phyloP scores from a whole-genome alignment of 495 filamentous ascomycete genomes.

The Neurospora terricola region DNA sequence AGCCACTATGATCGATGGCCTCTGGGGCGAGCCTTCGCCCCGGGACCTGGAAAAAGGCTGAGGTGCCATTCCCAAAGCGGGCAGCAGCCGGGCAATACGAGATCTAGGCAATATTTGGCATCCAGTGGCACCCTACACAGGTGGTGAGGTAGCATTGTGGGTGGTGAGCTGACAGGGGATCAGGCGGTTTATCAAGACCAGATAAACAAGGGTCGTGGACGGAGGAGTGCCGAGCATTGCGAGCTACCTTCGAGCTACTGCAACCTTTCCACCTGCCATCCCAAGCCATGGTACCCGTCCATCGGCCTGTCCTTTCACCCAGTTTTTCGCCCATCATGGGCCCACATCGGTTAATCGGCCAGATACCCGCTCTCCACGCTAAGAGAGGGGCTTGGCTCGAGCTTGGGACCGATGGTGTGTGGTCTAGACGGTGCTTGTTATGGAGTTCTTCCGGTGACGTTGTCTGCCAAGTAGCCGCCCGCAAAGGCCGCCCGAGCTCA shows the following conservation, averaged over 20 bases:
- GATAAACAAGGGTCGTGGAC: neutral
- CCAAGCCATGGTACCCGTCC: neutral
- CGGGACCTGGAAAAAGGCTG: neutral
- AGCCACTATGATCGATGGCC: neutral
- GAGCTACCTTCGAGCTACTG: neutral
- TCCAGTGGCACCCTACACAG: neutral
- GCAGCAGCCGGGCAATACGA: neutral
- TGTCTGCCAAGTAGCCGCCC: neutral
- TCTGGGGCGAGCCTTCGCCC: neutral
- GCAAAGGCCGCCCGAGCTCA: neutral
- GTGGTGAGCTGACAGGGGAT: neutral
- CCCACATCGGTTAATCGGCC: neutral
- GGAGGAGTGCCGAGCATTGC: neutral
- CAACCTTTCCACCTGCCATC: neutral
- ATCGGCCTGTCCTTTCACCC: neutral
- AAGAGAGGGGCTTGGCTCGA: neutral
- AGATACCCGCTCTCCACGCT: neutral
- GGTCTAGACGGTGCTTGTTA: neutral
- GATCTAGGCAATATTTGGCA: neutral
- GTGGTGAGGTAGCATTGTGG: neutral
- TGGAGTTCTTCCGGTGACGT: neutral
- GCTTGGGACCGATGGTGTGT: neutral
- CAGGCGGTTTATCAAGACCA: neutral
- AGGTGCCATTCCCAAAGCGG: neutral
- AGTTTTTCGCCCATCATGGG: neutral